Conservation (phyloP, 2,329 filamentous ascomycete genomes). For the Pseudogymnoascus sp. region DNA sequence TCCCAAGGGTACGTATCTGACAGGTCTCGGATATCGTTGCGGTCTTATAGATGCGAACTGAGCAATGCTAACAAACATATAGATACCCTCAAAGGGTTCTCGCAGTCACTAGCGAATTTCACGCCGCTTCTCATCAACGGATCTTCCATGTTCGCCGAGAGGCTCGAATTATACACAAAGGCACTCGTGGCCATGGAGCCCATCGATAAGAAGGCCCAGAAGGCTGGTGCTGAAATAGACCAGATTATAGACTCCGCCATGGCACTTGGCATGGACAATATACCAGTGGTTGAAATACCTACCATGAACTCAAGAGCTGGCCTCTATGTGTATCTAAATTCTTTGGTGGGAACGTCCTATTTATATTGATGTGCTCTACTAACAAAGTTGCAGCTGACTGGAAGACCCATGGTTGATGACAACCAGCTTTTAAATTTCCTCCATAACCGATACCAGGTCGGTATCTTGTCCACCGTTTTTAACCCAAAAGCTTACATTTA, state of each 20-base stretch:
- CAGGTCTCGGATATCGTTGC: background rate
- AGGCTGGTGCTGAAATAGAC: conserved; percentile 44
- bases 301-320: conserved; percentile 70
- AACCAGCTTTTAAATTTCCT: conserved; percentile 68
- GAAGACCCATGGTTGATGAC: conserved; percentile 78
- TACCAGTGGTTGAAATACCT: conserved; percentile 55
- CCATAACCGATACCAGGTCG: conserved; percentile 73
- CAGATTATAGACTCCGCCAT: conserved; percentile 51
- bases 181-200: conserved; percentile 49
- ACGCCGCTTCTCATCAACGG: conserved; percentile 49
- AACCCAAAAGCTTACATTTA: conserved; percentile 23
- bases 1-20: conserved; percentile 41
- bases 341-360: conserved; percentile 51
- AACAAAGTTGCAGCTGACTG: conserved; percentile 56
- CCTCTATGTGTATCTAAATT: conserved; percentile 77
- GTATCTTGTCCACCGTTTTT: conserved; percentile 12
- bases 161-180: conserved; percentile 50
- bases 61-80: conserved; percentile 9
- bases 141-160: conserved; percentile 40
- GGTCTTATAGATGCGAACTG: background rate
- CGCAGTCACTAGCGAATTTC: conserved; percentile 45
- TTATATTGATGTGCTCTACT: conserved; percentile 16
- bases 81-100: conserved; percentile 43
- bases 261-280: conserved; percentile 35
- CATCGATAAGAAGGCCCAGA: conserved; percentile 43